A percentile compares a stretch with the other conserved stretches of the same genome.
These are phyloP conservation scores for Orbilia blumenaviensis DNA, from an alignment of 2,329 filamentous ascomycete species.

Conservation along the genomic window DNA sequence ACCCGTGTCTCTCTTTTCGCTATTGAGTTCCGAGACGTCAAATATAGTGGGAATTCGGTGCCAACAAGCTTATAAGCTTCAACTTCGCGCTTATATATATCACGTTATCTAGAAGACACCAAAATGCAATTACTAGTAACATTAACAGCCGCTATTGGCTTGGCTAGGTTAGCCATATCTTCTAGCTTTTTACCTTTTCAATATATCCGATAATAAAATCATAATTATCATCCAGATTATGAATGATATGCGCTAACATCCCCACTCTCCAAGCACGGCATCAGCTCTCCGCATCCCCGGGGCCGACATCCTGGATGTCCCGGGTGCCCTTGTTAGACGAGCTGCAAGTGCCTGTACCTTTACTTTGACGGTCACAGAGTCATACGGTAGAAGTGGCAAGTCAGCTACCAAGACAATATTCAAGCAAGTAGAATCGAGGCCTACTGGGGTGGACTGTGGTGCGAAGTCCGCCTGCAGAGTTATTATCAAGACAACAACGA, in stretches of 20 bases:
- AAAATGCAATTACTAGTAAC: background rate
- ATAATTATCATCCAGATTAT: too few species aligned
- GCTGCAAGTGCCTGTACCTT: background rate
- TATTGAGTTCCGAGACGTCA: background rate
- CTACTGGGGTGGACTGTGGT: background rate
- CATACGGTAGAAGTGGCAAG: background rate
- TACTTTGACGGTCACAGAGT: background rate
- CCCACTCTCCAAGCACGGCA: background rate
- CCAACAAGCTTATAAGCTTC: background rate
- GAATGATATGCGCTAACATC: background rate
- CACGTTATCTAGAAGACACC: background rate
- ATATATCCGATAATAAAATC: background rate
- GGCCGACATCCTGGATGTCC: background rate
- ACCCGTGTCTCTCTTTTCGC: background rate
- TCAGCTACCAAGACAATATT: background rate
- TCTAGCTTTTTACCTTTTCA: background rate
- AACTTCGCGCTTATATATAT: too few species aligned
- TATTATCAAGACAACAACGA: background rate
- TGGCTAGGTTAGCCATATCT: background rate
- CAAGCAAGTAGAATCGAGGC: background rate
- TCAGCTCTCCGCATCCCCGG: background rate
- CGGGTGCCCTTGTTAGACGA: background rate
- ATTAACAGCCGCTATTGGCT: background rate
- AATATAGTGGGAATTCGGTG: background rate
- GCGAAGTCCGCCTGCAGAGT: background rate